These are phyloP conservation scores for Geranomyces variabilis DNA, from an alignment of 192 early-diverging fungal genomes.

Conservation along the genomic window DNA sequence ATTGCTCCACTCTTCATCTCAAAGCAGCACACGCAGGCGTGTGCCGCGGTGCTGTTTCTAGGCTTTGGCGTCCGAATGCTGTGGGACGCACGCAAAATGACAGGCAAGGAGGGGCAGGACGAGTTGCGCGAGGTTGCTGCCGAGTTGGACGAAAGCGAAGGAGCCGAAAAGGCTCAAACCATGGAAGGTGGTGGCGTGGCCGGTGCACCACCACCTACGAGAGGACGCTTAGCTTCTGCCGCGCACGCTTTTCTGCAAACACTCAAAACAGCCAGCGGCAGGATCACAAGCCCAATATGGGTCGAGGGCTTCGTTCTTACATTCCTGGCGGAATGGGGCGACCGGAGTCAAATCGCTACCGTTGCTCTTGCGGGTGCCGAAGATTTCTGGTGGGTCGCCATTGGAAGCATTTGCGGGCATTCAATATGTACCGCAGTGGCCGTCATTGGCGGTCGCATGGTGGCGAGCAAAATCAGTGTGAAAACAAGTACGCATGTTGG, in stretches of 20 bases:
- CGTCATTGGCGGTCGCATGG: conserved; percentile 89
- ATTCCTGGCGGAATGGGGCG: conserved; percentile 98
- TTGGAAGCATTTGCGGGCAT: conserved; percentile 89
- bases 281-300: conserved; percentile 84
- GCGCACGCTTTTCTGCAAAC: conserved; percentile 45
- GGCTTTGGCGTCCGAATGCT: conserved; percentile 92
- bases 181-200: conserved; percentile 27
- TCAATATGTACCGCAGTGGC: conserved; percentile 89
- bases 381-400: conserved; percentile 87
- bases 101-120: conserved; percentile 80
- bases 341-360: conserved; percentile 94
- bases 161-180: conserved; percentile 37
- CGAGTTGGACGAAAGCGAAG: conserved; percentile 81
- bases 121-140: conserved; percentile 91
- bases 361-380: conserved; percentile 95
- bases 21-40: conserved; percentile 79
- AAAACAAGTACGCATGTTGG: conserved; percentile 71
- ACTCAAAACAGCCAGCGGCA: background rate
- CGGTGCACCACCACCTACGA: background rate
- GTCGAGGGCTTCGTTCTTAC: conserved; percentile 95
- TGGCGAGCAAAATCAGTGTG: conserved; percentile 82
- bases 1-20: conserved; percentile 86
- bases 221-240: conserved; percentile 38
- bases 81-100: conserved; percentile 83
- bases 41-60: conserved; percentile 87